phyloP scores from a whole-genome alignment of 2,329 filamentous ascomycete species.

The Beauveria medogensis region DNA sequence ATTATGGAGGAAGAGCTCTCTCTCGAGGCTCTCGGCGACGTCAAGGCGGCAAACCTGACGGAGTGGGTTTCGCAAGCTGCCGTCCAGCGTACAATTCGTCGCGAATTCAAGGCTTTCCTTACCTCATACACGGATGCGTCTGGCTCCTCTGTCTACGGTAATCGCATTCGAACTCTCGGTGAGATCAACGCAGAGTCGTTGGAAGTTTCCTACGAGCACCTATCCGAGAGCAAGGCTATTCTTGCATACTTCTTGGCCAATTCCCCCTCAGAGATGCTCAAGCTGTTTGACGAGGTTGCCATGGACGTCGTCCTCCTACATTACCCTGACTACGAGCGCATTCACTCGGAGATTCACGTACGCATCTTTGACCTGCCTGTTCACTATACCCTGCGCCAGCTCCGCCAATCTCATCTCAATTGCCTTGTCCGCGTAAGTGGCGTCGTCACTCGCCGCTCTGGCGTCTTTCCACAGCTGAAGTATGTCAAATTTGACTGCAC shows the following conservation, averaged over 20 bases:
- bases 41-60: slow-evolving; percentile 86
- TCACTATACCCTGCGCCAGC: slow-evolving; percentile 87
- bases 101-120: slow-evolving; percentile 95
- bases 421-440: slow-evolving; percentile 90
- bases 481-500: slow-evolving; percentile 97
- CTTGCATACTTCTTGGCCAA: slow-evolving; percentile 95
- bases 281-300: slow-evolving; percentile 92
- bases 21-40: slow-evolving; percentile 81
- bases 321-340: slow-evolving; percentile 95
- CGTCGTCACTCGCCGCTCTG: slow-evolving; percentile 87
- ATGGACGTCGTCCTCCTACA: slow-evolving; percentile 94
- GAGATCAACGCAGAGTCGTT: slow-evolving; percentile 94
- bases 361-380: slow-evolving; percentile 92
- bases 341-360: slow-evolving; percentile 95
- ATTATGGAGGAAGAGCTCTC: slow-evolving; percentile 95
- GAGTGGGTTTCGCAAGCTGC: slow-evolving; percentile 91
- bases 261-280: slow-evolving; percentile 87
- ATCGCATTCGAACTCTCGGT: slow-evolving; percentile 88
- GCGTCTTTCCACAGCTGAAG: slow-evolving; percentile 95
- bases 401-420: slow-evolving; percentile 93
- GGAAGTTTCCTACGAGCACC: slow-evolving; percentile 91
- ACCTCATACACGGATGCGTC: slow-evolving; percentile 90
- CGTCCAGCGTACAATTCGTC: slow-evolving; percentile 86
- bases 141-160: slow-evolving; percentile 88
- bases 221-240: slow-evolving; percentile 84